Evolutionary conservation across 768 basidiomycete genomes (phyloP), one percentile per base, ranked within the genome.

Genomic region (Trichaptum fuscoviolaceum): DNA sequence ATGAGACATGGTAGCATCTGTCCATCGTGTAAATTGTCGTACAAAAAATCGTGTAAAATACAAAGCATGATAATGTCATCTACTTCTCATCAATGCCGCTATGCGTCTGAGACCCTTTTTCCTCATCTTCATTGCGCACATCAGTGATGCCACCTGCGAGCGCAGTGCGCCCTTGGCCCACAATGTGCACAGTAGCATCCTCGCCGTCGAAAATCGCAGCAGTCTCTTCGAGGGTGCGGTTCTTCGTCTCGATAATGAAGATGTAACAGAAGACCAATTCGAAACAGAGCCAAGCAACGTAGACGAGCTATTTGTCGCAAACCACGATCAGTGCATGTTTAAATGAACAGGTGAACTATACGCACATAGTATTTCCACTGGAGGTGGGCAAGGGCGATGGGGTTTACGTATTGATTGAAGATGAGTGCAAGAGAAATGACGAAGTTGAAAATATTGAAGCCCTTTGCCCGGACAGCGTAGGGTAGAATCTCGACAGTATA

Each of bases 401-500:
- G 78, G 72, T 82, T 82, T 67, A 80, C 76, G 68, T 77, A 76
- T 60, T 77, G 77, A 68, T 78, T 78, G 69, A 83, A 77, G 67
- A 83, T 77, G 58, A 80, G 74, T 12, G 79, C 67, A 68, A 75
- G 72, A 12, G 78, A 78, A 62, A 78, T 74, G 34, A 71, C 69
- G 71, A 80, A 80, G 62, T 78, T 77, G 70, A 80, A 78, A 58
- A 79, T 71, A 36, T 76, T 74, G 65, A 77, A 73, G 35, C 78
- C 78, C 70, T 81, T 79, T 65, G 79, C 79, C 66, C 81, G 77
- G 67, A 81, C 73, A 58, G 71, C 67, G 68, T 71, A 80, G n/a
- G 80, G 80, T 64, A 81, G 71, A 69, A 82, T 81, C 66, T 82
- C 81, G 66, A 81, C 75, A 15, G 78, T 77, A 74, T 80, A 80